Conservation (phyloP, 2,329 filamentous ascomycete species). For the Colletotrichum coccodes region DNA sequence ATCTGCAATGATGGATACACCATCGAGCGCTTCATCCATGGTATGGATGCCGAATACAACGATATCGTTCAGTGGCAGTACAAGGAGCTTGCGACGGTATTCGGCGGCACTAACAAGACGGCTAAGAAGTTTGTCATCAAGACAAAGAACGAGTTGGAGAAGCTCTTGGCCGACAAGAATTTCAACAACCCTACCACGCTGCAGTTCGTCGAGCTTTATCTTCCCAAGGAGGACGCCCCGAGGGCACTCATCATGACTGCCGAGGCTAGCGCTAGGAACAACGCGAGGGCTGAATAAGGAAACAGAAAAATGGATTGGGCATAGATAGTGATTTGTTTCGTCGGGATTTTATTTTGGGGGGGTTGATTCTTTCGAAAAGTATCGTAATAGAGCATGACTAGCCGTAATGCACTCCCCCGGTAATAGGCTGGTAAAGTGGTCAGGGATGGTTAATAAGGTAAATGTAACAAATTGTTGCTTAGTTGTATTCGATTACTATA, state of each 20-base stretch:
- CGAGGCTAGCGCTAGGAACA: slow-evolving; percentile 75
- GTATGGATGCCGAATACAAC: slow-evolving; percentile 83
- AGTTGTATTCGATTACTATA: too few relatives aligned
- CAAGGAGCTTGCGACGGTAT: slow-evolving; percentile 73
- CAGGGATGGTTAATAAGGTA: neutral
- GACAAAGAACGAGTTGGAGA: slow-evolving; percentile 75
- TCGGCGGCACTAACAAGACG: slow-evolving; percentile 68
- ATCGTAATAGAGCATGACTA: neutral
- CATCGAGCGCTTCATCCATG: slow-evolving; percentile 89
- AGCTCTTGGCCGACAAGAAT: slow-evolving; percentile 70
- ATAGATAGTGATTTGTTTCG: neutral
- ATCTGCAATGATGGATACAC: slow-evolving; percentile 92
- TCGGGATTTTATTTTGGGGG: too few relatives aligned
- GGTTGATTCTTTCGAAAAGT: too few relatives aligned
- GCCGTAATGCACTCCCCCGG: too few relatives aligned
- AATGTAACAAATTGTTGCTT: neutral
- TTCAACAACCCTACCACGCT: slow-evolving; percentile 68
- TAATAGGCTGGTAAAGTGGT: neutral
- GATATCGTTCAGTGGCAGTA: slow-evolving; percentile 82
- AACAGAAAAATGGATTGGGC: neutral
- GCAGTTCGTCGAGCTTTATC: slow-evolving; percentile 84
- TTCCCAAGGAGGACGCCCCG: slow-evolving; percentile 83
- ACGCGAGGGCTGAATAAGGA: slow-evolving; percentile 56
- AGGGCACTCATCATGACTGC: slow-evolving; percentile 75
- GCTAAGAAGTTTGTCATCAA: slow-evolving; percentile 74